Evolutionary conservation across 306 rosid species (phyloP).

Genomic region (Cucurbita pepo): DNA sequence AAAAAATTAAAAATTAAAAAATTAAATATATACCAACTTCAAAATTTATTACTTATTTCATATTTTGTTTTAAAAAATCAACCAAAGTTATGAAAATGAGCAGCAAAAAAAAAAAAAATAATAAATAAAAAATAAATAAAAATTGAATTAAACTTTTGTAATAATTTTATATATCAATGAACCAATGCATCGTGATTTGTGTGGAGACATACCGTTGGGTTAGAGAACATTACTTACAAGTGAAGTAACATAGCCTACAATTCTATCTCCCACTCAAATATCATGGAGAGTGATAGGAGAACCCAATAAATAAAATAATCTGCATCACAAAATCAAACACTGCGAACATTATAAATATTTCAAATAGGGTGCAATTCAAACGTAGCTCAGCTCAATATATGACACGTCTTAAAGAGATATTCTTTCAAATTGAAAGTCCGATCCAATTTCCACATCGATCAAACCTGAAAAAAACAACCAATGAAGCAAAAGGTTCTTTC

Average conservation of each 20-base stretch:
- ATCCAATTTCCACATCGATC: not conserved
- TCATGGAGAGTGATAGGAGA: not conserved
- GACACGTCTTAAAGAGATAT: not conserved
- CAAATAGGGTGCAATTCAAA: not conserved
- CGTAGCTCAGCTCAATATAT: not conserved
- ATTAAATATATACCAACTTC: too few relatives aligned
- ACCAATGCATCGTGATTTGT: not conserved
- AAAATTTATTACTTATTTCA: too few relatives aligned
- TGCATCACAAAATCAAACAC: too few relatives aligned
- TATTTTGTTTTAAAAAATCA: too few relatives aligned
- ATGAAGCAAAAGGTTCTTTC: not conserved
- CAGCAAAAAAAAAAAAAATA: too few relatives aligned
- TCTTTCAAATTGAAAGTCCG: not conserved
- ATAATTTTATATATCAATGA: too few relatives aligned
- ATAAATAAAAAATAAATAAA: too few relatives aligned
- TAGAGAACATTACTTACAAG: not conserved
- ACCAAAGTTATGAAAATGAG: too few relatives aligned
- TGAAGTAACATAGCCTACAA: not conserved
- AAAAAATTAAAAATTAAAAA: too few relatives aligned
- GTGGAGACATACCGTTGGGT: not conserved
- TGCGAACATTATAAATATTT: too few relatives aligned
- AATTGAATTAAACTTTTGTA: too few relatives aligned
- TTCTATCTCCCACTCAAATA: not conserved
- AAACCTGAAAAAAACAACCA: not conserved
- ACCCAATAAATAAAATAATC: too few relatives aligned